phyloP scores from a whole-genome alignment of 345 rosid genomes.

The Turnera subulata region DNA sequence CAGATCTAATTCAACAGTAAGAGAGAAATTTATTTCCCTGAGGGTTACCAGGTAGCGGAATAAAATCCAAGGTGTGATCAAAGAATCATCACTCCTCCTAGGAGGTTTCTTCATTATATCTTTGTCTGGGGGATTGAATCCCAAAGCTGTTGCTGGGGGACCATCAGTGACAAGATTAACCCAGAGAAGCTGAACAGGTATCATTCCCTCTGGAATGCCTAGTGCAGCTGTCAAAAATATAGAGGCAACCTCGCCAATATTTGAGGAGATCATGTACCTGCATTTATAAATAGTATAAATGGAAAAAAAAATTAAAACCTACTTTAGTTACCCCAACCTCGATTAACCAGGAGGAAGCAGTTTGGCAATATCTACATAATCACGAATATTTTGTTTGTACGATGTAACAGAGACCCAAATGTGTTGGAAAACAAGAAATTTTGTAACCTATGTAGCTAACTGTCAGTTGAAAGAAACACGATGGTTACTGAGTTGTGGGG shows the following conservation, averaged over 20 bases:
- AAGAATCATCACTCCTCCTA: slow-evolving; percentile 81
- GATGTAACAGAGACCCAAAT: no score
- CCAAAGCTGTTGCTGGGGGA: slow-evolving; percentile 97
- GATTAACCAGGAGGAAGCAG: no score
- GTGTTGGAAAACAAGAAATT: no score
- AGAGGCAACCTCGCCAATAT: slow-evolving; percentile 96
- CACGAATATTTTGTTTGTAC: no score
- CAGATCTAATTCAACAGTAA: background rate
- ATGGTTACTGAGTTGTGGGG: no score
- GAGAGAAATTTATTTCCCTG: background rate
- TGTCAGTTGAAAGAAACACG: no score
- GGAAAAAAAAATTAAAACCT: background rate
- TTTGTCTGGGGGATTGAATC: slow-evolving; percentile 93
- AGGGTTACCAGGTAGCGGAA: slow-evolving; percentile 87
- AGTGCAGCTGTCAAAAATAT: slow-evolving; percentile 93
- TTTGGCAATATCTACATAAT: no score
- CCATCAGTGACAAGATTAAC: slow-evolving; percentile 98
- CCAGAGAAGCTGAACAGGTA: slow-evolving; percentile 99
- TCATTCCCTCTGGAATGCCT: slow-evolving; percentile 99
- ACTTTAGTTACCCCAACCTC: no score
- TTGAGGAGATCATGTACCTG: slow-evolving; percentile 99
- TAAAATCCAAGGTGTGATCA: slow-evolving; percentile 90
- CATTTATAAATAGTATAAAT: background rate
- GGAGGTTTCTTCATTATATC: slow-evolving; percentile 97
- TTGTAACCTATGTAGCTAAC: no score